A percentile compares a stretch with the other conserved stretches of the same genome.
phyloP scores from a whole-genome alignment of 2,329 filamentous ascomycete species.

The Lasiodiplodia gonubiensis region DNA sequence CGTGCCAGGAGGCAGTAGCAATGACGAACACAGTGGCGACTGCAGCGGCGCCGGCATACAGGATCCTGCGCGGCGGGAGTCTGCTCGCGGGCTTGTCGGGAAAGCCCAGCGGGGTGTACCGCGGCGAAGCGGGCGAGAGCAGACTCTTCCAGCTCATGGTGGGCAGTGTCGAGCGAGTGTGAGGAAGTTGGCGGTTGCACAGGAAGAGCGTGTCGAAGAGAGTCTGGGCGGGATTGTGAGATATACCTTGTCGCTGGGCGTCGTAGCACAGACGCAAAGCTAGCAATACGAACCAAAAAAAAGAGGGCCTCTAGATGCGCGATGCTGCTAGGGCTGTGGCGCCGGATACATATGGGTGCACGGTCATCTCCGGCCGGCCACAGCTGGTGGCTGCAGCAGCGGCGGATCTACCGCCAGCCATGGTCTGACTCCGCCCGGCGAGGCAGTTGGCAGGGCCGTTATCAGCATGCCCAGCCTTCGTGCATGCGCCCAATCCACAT shows the following conservation, averaged over 20 bases:
- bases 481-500: neutral
- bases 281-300: neutral
- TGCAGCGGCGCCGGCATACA: conserved; percentile 8
- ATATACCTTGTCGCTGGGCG: neutral
- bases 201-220: neutral
- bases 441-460: neutral
- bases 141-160: conserved; percentile 19
- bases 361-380: conserved; percentile 7
- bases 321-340: conserved; percentile 5
- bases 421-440: neutral
- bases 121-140: conserved; percentile 17
- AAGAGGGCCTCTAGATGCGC: neutral
- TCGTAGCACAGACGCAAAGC: neutral
- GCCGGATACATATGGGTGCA: conserved; percentile 1
- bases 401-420: neutral
- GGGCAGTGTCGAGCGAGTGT: conserved; percentile 1
- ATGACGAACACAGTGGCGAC: neutral
- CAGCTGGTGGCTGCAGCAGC: neutral
- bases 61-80: conserved; percentile 12
- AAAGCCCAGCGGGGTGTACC: conserved; percentile 23
- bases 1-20: neutral
- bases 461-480: neutral
- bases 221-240: neutral
- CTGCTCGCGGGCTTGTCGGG: neutral
- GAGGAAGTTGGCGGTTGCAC: conserved; percentile 17